A percentile compares a stretch with the other conserved stretches of the same genome.
These are phyloP conservation scores for Cyberlindnera saturnus DNA, from an alignment of 805 yeast species.

Conservation along the genomic window DNA sequence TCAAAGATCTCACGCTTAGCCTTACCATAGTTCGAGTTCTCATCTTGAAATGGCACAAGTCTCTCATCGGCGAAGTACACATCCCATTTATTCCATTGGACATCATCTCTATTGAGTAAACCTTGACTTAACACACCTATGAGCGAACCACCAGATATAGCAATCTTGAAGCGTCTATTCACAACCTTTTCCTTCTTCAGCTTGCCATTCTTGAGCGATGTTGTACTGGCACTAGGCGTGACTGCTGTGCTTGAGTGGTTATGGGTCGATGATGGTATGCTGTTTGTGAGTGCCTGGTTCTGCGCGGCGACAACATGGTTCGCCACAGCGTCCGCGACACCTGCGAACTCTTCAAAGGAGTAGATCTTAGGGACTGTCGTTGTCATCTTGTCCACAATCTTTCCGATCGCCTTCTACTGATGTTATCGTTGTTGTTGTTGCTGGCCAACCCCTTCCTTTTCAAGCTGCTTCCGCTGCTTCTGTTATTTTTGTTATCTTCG, in stretches of 20 bases:
- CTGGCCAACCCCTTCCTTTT: too few relatives aligned
- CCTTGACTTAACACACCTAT: conserved; percentile 86
- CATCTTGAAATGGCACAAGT: conserved; percentile 78
- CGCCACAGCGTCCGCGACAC: conserved; percentile 95
- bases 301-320: conserved; percentile 91
- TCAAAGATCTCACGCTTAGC: conserved; percentile 81
- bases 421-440: neutral
- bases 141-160: conserved; percentile 89
- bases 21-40: conserved; percentile 85
- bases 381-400: conserved; percentile 48
- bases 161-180: conserved; percentile 74
- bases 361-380: conserved; percentile 91
- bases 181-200: conserved; percentile 27
- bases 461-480: too few relatives aligned
- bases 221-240: neutral
- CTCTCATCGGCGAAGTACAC: conserved; percentile 95
- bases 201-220: conserved; percentile 3
- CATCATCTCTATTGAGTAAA: conserved; percentile 63
- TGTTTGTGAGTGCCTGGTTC: conserved; percentile 38
- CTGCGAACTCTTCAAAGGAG: conserved; percentile 84
- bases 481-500: too few relatives aligned
- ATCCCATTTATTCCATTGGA: conserved; percentile 94
- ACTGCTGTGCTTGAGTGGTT: conserved; percentile 12
- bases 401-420: neutral
- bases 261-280: conserved; percentile 6